A percentile compares a stretch with the other conserved stretches of the same genome.
Evolutionary conservation across 2,329 filamentous ascomycete genomes (phyloP).

Genomic region (Alternaria consortialis): DNA sequence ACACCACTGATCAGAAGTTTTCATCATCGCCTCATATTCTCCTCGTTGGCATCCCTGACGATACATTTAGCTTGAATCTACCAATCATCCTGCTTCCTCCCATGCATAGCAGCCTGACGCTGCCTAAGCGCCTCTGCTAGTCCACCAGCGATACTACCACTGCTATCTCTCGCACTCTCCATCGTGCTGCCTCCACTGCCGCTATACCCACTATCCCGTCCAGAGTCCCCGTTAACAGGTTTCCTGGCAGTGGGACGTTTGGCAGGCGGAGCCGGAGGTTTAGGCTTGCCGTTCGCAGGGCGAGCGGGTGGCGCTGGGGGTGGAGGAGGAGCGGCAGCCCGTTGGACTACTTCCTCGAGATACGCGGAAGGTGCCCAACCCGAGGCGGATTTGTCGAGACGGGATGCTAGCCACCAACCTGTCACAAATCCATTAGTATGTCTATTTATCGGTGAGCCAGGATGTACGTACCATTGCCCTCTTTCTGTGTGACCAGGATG

Average conservation of each 20-base stretch:
- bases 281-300: slow-evolving; percentile 73
- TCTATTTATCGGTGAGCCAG: neutral
- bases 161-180: slow-evolving; percentile 52
- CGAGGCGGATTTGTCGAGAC: slow-evolving; percentile 71
- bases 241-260: slow-evolving; percentile 82
- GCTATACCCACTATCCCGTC: slow-evolving; percentile 70
- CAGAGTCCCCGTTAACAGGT: slow-evolving; percentile 65
- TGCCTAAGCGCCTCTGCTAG: slow-evolving; percentile 60
- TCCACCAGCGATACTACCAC: slow-evolving; percentile 58
- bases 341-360: slow-evolving; percentile 75
- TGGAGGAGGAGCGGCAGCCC: slow-evolving; percentile 65
- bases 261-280: slow-evolving; percentile 78
- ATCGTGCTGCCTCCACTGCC: slow-evolving; percentile 51
- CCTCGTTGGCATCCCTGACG: neutral
- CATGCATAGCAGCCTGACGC: slow-evolving; percentile 60
- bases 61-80: slow-evolving; percentile 17
- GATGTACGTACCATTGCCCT: slow-evolving; percentile 80
- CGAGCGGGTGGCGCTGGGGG: slow-evolving; percentile 62
- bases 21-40: neutral
- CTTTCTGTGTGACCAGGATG: slow-evolving; percentile 91
- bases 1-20: neutral
- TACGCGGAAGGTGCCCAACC: slow-evolving; percentile 96
- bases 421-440: slow-evolving; percentile 28
- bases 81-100: slow-evolving; percentile 50
- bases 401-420: slow-evolving; percentile 98